Percentiles rank a stretch among this genome's conserved stretches.
Evolutionary conservation across 2,329 filamentous ascomycete genomes (phyloP).

Genomic region (Colletotrichum falcatum): DNA sequence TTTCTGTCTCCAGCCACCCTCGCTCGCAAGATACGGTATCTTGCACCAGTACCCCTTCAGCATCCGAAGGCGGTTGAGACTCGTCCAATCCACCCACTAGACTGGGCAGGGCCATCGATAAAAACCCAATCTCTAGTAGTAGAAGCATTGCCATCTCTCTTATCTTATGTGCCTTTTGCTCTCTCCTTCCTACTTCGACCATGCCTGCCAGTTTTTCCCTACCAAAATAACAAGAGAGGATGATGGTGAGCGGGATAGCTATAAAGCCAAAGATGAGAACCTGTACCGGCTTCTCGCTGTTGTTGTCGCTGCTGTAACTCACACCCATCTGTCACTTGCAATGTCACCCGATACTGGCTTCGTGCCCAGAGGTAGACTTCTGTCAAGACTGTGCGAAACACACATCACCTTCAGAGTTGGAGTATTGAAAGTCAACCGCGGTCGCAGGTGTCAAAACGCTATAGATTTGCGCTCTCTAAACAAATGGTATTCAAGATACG

Average conservation of each 20-base stretch:
- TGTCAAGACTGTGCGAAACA: not conserved
- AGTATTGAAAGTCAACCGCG: not conserved
- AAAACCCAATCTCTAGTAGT: not conserved
- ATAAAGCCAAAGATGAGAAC: not conserved
- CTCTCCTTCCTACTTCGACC: not conserved
- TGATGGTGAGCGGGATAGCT: not conserved
- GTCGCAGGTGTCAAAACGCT: not conserved
- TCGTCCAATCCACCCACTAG: not conserved
- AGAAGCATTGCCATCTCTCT: not conserved
- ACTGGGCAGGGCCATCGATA: not conserved
- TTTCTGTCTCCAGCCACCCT: not conserved
- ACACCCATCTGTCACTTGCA: not conserved
- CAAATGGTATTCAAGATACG: too few relatives aligned
- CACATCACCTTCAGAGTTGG: not conserved
- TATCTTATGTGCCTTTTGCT: not conserved
- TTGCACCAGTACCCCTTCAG: not conserved
- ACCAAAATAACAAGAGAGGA: not conserved
- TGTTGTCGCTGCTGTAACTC: not conserved
- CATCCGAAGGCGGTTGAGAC: not conserved
- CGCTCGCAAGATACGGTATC: not conserved
- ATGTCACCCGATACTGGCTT: not conserved
- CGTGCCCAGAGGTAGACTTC: not conserved
- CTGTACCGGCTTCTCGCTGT: not conserved
- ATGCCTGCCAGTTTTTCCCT: too few relatives aligned
- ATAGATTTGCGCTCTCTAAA: too few relatives aligned